Percentiles rank a stretch among this genome's conserved stretches.
Evolutionary conservation across 2,329 filamentous ascomycete species (phyloP).

Genomic region (Paraphoma sp.): DNA sequence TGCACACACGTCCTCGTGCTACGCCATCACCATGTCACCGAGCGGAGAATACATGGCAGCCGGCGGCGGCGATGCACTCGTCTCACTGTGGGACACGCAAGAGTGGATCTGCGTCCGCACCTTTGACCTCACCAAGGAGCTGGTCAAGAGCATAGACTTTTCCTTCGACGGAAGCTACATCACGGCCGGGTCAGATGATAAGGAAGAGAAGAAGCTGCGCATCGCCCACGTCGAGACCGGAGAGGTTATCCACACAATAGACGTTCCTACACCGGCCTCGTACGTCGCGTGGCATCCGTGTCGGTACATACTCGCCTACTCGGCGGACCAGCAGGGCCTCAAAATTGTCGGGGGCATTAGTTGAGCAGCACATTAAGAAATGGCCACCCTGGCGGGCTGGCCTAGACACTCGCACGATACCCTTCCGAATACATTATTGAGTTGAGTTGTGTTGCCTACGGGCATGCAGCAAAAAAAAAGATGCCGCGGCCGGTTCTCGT

Average conservation of each 20-base stretch:
- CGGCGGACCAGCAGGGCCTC: slow-evolving; percentile 67
- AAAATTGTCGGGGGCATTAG: slow-evolving; percentile 67
- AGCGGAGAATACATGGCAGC: slow-evolving; percentile 75
- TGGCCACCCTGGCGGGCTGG: background rate
- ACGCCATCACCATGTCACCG: slow-evolving; percentile 73
- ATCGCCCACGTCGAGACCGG: slow-evolving; percentile 77
- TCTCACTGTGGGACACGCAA: slow-evolving; percentile 78
- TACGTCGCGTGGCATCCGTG: slow-evolving; percentile 79
- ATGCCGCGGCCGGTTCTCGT: slow-evolving; percentile 6
- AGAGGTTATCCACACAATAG: slow-evolving; percentile 74
- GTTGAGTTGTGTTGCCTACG: background rate
- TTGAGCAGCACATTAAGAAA: slow-evolving; percentile 11
- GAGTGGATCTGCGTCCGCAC: slow-evolving; percentile 80
- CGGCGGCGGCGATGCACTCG: slow-evolving; percentile 76
- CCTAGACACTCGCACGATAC: slow-evolving; percentile 21
- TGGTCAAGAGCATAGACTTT: slow-evolving; percentile 76
- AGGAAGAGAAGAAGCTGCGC: slow-evolving; percentile 72
- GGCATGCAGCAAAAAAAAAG: background rate
- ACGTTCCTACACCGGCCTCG: slow-evolving; percentile 68
- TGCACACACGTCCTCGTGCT: slow-evolving; percentile 76
- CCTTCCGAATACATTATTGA: slow-evolving; percentile 9
- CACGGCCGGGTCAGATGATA: slow-evolving; percentile 76
- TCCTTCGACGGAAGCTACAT: slow-evolving; percentile 80
- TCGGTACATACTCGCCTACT: slow-evolving; percentile 76
- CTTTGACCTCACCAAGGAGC: slow-evolving; percentile 71